Evolutionary conservation across 208 protist species (phyloP).

Genomic region (Wallacemonas sp.): DNA sequence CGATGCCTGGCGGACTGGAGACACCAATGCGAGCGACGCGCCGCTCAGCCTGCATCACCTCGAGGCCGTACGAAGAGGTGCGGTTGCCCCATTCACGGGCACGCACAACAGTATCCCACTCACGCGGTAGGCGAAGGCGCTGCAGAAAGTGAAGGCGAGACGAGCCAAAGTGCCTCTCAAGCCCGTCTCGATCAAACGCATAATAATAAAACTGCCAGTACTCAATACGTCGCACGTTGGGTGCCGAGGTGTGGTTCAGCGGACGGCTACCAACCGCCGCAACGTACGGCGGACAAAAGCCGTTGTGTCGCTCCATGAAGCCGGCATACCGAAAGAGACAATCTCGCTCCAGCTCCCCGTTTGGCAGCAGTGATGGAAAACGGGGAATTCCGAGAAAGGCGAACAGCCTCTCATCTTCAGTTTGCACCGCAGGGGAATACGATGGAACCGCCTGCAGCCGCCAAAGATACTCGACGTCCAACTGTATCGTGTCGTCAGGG

Average conservation of each 20-base stretch:
- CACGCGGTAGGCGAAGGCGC: slow-evolving; percentile 20
- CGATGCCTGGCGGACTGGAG: not conserved
- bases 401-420: slow-evolving; percentile 21
- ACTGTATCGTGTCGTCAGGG: not conserved
- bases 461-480: slow-evolving; percentile 7
- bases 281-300: slow-evolving; percentile 22
- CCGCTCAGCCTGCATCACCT: not conserved
- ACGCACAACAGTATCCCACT: slow-evolving; percentile 21
- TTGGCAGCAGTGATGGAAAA: not conserved
- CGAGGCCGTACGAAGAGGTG: not conserved
- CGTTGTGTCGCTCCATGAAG: slow-evolving; percentile 1
- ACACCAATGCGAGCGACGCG: not conserved
- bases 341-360: not conserved
- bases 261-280: not conserved
- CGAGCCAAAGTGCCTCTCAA: slow-evolving; percentile 30
- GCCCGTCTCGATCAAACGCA: slow-evolving; percentile 22
- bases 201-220: slow-evolving; percentile 23
- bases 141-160: slow-evolving; percentile 27
- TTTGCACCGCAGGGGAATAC: not conserved
- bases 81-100: not conserved
- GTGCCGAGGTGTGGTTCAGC: not conserved
- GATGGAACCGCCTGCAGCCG: not conserved
- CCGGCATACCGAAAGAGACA: slow-evolving; percentile 1
- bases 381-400: slow-evolving; percentile 28
- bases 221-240: not conserved